Base-by-base conservation (phyloP, 495 filamentous ascomycete genomes). In the Ascobolus immersus region DNA sequence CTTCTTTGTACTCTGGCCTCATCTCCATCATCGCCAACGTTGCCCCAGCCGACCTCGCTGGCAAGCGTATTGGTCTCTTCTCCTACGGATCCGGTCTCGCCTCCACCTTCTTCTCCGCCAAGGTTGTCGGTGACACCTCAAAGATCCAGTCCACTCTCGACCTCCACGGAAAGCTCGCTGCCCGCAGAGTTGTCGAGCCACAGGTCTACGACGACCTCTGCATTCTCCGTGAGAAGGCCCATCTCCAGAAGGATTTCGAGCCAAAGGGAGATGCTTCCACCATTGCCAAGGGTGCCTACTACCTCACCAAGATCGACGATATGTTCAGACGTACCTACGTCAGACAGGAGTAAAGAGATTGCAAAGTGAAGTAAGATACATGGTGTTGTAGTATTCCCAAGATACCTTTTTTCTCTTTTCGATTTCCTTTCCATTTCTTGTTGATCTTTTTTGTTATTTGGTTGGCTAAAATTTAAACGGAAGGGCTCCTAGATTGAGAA, bases 71-170 rank as follows among this genome's bases (percentile, higher is more conserved):
- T 44, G 86, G 61, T 40, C 57, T 96, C 44, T 96, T 94, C 69
- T 79, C 71, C 55, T 96, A 94, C 59, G 86, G 86, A 42, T 82
- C 73, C 49, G 86, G 86, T 39, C 64, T 96, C 35, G 86, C 86
- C 25, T 67, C 73, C 39, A 82, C 72, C 46, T 64, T 96, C 61
- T 84, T 91, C 61, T 86, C 78, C 20, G 58, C 86, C 47, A 80
- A 70, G 55, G 61, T 94, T 35, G 65, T 65, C 30, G 81, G 82
- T 35, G 72, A 70, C 55, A 73, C 73, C 30, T 70, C 71, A 33
- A 53, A 62, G 38, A 77, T 96, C 38, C 57, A 64, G 41, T 67
- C 80, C 64, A 71, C 73, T 42, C 52, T 94, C 15, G 67, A 91
- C 52, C 58, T 96, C 45, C 68, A 79, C 41, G 67, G 65, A 53